A percentile compares a stretch with the other conserved stretches of the same genome.
phyloP scores from a whole-genome alignment of 768 basidiomycete species.

The Hygrocybe punicea region DNA sequence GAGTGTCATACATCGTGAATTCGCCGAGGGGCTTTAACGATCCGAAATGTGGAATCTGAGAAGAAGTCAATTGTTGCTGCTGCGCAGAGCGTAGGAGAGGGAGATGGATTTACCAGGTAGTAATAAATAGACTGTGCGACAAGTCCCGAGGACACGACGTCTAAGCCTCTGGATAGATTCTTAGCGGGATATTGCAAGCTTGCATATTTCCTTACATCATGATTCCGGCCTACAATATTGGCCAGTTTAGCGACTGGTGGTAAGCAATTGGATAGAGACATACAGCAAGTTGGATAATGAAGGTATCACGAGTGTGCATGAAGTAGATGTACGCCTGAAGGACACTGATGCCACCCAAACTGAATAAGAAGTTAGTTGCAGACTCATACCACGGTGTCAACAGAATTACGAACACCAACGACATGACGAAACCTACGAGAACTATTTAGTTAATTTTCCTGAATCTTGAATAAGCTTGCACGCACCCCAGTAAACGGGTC shows the following conservation, averaged over 20 bases:
- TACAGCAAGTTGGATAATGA: slow-evolving; percentile 31
- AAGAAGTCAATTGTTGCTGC: not conserved
- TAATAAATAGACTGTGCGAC: slow-evolving; percentile 45
- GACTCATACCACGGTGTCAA: not conserved
- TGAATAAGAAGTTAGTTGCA: slow-evolving; percentile 10
- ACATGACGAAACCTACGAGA: not conserved
- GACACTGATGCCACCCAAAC: slow-evolving; percentile 40
- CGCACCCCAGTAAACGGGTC: slow-evolving; percentile 35
- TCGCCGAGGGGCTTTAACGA: slow-evolving; percentile 36
- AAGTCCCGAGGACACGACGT: slow-evolving; percentile 38
- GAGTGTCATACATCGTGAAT: slow-evolving; percentile 36
- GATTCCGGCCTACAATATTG: slow-evolving; percentile 15
- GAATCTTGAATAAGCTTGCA: not conserved
- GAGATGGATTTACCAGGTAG: slow-evolving; percentile 34
- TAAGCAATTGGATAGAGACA: slow-evolving; percentile 1
- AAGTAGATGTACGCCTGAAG: slow-evolving; percentile 44
- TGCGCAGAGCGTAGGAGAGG: not conserved
- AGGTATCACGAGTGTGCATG: slow-evolving; percentile 27
- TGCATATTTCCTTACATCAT: slow-evolving; percentile 14
- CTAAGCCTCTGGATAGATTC: slow-evolving; percentile 24
- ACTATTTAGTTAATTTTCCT: not conserved
- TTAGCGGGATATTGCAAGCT: not conserved
- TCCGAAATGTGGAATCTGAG: slow-evolving; percentile 44
- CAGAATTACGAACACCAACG: not conserved
- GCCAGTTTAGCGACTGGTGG: not conserved